A percentile compares a stretch with the other conserved stretches of the same genome.
phyloP scores from a whole-genome alignment of 148 eudicot species.

The Arctostaphylos glauca region DNA sequence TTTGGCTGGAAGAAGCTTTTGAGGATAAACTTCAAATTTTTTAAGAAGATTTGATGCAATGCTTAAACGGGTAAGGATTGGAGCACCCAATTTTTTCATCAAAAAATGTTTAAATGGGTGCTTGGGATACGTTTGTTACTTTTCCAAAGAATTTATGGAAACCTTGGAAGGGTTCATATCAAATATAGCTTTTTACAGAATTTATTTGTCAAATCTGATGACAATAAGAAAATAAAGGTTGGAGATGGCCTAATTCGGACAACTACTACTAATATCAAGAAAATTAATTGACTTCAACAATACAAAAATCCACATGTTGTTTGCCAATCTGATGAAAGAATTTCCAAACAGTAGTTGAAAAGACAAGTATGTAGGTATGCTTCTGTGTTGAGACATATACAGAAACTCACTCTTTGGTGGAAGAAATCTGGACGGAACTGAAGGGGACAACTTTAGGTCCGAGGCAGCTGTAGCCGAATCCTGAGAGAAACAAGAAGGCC shows the following conservation, averaged over 20 bases:
- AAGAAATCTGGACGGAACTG: constrained; percentile 46
- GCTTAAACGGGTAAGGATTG: not conserved
- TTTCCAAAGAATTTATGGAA: too few relatives aligned
- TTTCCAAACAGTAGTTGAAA: not conserved
- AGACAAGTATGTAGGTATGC: not conserved
- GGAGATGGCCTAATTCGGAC: not conserved
- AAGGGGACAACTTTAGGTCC: constrained; percentile 42
- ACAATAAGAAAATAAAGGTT: not conserved
- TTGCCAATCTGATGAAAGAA: not conserved
- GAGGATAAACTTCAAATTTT: not conserved
- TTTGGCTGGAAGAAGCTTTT: not conserved
- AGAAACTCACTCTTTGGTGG: constrained; percentile 84
- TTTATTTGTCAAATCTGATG: not conserved
- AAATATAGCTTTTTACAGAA: not conserved
- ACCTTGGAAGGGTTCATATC: not conserved
- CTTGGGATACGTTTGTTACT: not conserved
- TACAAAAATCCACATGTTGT: not conserved
- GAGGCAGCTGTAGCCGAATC: constrained; percentile 32
- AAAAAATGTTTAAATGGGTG: not conserved
- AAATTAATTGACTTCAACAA: not conserved
- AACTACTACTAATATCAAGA: not conserved
- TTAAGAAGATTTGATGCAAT: not conserved
- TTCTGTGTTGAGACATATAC: not conserved
- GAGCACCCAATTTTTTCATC: not conserved
- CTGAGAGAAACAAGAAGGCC: constrained; percentile 70